Evolutionary conservation across 768 basidiomycete species (phyloP).

Genomic region (Russula compacta): DNA sequence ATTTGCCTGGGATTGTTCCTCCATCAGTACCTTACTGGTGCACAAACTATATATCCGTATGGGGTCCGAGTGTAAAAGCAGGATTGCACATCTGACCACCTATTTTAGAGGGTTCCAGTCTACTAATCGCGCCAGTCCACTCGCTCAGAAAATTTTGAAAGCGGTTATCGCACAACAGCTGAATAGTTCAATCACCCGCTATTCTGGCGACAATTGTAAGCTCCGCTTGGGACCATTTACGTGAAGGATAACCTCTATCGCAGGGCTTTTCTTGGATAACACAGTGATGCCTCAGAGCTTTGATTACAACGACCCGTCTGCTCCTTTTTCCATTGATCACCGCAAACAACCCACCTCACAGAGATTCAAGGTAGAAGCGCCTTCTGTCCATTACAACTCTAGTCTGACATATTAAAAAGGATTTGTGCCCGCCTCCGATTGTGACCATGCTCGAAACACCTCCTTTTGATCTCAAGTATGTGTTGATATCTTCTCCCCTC

Average conservation of each 20-base stretch:
- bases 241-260: neutral
- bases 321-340: constrained; percentile 26
- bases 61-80: constrained; percentile 19
- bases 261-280: constrained; percentile 29
- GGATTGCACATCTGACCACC: neutral
- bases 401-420: constrained; percentile 18
- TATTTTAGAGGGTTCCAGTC: constrained; percentile 45
- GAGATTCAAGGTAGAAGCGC: constrained; percentile 26
- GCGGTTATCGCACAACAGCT: constrained; percentile 40
- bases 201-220: constrained; percentile 46
- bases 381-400: neutral
- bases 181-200: constrained; percentile 32
- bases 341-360: constrained; percentile 26
- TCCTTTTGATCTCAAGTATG: constrained; percentile 16
- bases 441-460: neutral
- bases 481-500: neutral
- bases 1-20: constrained; percentile 56
- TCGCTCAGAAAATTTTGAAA: constrained; percentile 51
- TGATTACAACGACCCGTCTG: constrained; percentile 28
- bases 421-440: constrained; percentile 27
- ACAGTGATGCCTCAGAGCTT: constrained; percentile 20
- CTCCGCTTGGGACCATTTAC: neutral
- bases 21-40: constrained; percentile 46
- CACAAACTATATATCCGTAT: constrained; percentile 41
- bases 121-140: constrained; percentile 41